Evolutionary conservation across 2,329 filamentous ascomycete species (phyloP).

Genomic region (Claviceps quebecensis): DNA sequence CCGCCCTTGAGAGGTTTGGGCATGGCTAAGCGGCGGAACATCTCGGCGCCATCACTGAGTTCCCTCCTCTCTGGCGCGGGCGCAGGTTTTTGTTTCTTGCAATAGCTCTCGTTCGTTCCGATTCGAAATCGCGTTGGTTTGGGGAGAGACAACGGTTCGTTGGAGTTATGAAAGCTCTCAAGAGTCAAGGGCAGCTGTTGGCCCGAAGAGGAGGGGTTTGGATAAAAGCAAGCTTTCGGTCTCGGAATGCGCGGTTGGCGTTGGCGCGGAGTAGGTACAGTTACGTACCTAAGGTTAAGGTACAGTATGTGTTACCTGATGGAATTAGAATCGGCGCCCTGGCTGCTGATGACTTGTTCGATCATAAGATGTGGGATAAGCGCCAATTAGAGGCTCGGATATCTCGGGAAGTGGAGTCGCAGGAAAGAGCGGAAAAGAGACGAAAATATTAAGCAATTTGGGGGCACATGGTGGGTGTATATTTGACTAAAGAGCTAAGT

Average conservation of each 20-base stretch:
- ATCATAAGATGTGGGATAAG: not conserved
- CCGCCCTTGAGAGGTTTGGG: conserved; percentile 3
- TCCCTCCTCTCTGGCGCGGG: not conserved
- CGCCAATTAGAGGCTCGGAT: not conserved
- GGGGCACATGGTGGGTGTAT: too few relatives aligned
- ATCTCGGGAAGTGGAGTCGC: not conserved
- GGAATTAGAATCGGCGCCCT: not conserved
- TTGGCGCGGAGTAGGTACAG: not conserved
- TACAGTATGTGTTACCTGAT: not conserved
- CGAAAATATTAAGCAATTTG: too few relatives aligned
- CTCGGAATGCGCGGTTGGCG: not conserved
- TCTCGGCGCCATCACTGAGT: conserved; percentile 17
- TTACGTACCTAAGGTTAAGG: too few relatives aligned
- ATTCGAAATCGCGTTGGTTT: not conserved
- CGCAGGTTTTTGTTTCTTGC: not conserved
- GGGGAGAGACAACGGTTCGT: not conserved
- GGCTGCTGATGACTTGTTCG: not conserved
- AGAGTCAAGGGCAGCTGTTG: not conserved
- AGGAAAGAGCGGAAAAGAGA: not conserved
- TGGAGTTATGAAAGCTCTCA: not conserved
- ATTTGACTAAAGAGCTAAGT: too few relatives aligned
- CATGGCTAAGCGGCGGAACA: conserved; percentile 10
- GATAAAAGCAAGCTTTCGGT: not conserved
- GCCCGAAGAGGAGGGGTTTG: not conserved
- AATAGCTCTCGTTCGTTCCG: not conserved